phyloP scores from a whole-genome alignment of 495 filamentous ascomycete species.

The Xylaria bambusicola region DNA sequence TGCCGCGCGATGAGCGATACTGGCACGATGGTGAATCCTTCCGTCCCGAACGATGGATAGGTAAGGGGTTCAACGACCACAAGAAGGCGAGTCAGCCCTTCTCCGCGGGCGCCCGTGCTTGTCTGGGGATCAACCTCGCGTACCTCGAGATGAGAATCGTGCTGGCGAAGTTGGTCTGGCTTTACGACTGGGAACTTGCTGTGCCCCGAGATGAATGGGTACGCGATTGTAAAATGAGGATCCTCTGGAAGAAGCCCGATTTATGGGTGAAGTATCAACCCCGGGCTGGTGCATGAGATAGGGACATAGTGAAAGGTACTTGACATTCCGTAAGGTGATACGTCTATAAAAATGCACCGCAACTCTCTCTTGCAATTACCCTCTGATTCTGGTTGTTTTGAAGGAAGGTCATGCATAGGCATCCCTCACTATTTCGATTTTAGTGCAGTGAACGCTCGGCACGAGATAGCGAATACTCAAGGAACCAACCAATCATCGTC shows the following conservation, averaged over 20 bases:
- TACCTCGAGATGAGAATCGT: constrained; percentile 36
- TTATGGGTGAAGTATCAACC: constrained; percentile 25
- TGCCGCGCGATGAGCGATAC: constrained; percentile 29
- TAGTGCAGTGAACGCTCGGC: too few species aligned
- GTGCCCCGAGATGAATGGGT: constrained; percentile 34
- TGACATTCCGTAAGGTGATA: too few species aligned
- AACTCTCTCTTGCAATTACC: too few species aligned
- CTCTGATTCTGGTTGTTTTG: too few species aligned
- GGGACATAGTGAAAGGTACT: too few species aligned
- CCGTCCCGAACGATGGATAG: constrained; percentile 30
- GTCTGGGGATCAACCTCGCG: constrained; percentile 36
- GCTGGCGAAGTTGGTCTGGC: constrained; percentile 37
- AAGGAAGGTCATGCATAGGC: too few species aligned
- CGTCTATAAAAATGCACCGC: too few species aligned
- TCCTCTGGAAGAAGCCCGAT: constrained; percentile 40
- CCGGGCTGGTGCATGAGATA: constrained; percentile 1
- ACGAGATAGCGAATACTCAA: too few species aligned
- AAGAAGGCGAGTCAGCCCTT: constrained; percentile 36
- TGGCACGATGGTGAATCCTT: constrained; percentile 28
- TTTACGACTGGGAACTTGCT: constrained; percentile 40
- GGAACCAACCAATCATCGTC: too few species aligned
- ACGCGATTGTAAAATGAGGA: constrained; percentile 22
- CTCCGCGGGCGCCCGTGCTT: constrained; percentile 25
- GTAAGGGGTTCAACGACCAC: constrained; percentile 32
- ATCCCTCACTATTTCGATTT: too few species aligned